Conservation (phyloP, 2,329 filamentous ascomycete species). For the Clarireedia homoeocarpa region DNA sequence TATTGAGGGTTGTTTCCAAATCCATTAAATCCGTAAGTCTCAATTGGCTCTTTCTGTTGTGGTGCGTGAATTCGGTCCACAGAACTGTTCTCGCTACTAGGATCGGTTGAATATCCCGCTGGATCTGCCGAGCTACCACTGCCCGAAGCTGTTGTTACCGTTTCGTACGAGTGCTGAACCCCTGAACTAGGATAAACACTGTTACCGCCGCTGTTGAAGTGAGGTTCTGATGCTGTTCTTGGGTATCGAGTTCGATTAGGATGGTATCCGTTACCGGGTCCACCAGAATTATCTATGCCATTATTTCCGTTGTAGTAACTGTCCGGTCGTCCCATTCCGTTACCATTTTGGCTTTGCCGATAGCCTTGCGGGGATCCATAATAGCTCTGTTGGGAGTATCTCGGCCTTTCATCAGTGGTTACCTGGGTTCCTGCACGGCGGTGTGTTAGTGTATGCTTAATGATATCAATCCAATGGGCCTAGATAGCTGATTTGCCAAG, state of each 20-base stretch:
- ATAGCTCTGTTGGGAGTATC: slow-evolving; percentile 28
- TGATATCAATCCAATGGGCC: background rate
- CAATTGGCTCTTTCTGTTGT: slow-evolving; percentile 43
- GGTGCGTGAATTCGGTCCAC: slow-evolving; percentile 63
- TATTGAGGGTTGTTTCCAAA: slow-evolving; percentile 36
- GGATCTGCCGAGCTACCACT: slow-evolving; percentile 65
- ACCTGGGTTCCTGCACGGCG: slow-evolving; percentile 24
- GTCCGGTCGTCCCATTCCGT: slow-evolving; percentile 35
- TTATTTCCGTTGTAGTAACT: slow-evolving; percentile 34
- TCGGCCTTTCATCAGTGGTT: slow-evolving; percentile 23
- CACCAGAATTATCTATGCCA: slow-evolving; percentile 14
- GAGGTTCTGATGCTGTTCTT: slow-evolving; percentile 27
- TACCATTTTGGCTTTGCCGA: slow-evolving; percentile 20
- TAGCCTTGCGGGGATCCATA: slow-evolving; percentile 25
- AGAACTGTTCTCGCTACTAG: slow-evolving; percentile 84
- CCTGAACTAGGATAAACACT: slow-evolving; percentile 24
- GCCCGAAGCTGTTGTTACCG: slow-evolving; percentile 68
- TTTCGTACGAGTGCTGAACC: slow-evolving; percentile 61
- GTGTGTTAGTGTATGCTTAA: slow-evolving; percentile 7
- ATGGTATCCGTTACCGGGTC: slow-evolving; percentile 26
- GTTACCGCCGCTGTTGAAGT: slow-evolving; percentile 22
- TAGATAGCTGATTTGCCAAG: background rate
- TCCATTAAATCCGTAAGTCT: slow-evolving; percentile 54
- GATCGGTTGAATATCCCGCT: slow-evolving; percentile 76
- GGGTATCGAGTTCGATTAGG: slow-evolving; percentile 28